Base-by-base conservation (phyloP, 306 rosid genomes). In the Cucumis cinereus region DNA sequence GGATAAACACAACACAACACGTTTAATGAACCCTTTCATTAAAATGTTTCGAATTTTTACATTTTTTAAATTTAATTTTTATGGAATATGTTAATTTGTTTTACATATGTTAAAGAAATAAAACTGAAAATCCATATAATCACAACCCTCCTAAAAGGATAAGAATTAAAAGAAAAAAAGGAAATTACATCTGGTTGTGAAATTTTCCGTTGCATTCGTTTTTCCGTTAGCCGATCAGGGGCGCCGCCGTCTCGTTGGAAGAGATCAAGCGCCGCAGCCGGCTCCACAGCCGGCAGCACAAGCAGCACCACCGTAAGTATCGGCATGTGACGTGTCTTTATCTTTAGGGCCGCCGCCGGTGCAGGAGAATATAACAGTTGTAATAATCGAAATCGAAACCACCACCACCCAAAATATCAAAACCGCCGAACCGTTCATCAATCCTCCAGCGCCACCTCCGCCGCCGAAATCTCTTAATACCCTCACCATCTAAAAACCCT, bases 321-420 rank as follows among this genome's bases (percentile, higher is more conserved):
- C 67, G 20, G 66, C 68, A 50, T 79, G 73, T 6, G 78, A 36
- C 4, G 82, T 77, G 78, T 73, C 67, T 75, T 78, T 89, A 38
- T 79, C 81, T 50, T 84, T 86, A 68, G 96, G 35, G 4, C 81
- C 79, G 52, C 91, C 89, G 66, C 88, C 96, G 61, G 95, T 85
- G 75, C 96, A 90, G 73, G 84, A 79, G 83, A 93, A 85, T 50
- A 93, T 76, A 60, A 82, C 53, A 4, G 86, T 86, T 2, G 88
- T 72, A 66, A 93, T 57, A 41, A 93, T 73, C 20, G 79, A 80
- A 0, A 87, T 60, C 7, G 76, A 84, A 16, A 85, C 53, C 30
- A 89, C 59, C 41, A 80, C 84, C 66, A 79, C 85, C 79, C 84
- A 89, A 22, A 93, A 50, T 67, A 84, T 53, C 49, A 81, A 60